Evolutionary conservation across 1,139 yeast genomes (phyloP).

Genomic region (Meyerozyma sp.): DNA sequence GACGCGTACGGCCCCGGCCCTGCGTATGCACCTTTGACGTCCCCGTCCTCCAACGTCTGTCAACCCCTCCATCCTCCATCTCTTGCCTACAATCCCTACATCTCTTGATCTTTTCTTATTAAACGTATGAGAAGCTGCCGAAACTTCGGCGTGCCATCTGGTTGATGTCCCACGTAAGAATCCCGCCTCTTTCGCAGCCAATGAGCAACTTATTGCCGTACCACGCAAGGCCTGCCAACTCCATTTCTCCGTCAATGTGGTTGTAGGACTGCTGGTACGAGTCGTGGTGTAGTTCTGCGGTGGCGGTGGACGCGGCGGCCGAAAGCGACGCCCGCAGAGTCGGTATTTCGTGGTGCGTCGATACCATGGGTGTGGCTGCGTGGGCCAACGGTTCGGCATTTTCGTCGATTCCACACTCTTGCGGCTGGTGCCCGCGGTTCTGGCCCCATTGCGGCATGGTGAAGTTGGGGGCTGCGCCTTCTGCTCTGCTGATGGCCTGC

Average conservation of each 20-base stretch:
- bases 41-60: no score
- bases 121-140: slow-evolving; percentile 30
- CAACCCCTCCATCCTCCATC: no score
- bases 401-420: slow-evolving; percentile 4
- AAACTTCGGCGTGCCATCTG: slow-evolving; percentile 36
- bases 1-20: background rate
- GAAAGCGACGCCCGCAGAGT: slow-evolving; percentile 1
- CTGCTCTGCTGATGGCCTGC: slow-evolving; percentile 3
- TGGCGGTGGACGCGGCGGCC: slow-evolving; percentile 3
- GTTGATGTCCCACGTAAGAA: slow-evolving; percentile 40
- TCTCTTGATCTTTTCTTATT: background rate
- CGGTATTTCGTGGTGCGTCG: background rate
- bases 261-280: slow-evolving; percentile 19
- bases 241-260: slow-evolving; percentile 45
- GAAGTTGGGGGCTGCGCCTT: slow-evolving; percentile 14
- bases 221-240: slow-evolving; percentile 40
- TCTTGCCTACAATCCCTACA: background rate
- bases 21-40: no score
- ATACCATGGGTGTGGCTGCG: slow-evolving; percentile 3
- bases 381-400: slow-evolving; percentile 11
- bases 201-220: slow-evolving; percentile 29
- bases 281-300: slow-evolving; percentile 9
- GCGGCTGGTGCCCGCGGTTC: slow-evolving; percentile 2
- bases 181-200: slow-evolving; percentile 42
- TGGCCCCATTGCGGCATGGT: slow-evolving; percentile 20